These are phyloP conservation scores for Agarophyton chilense DNA, from an alignment of 23 red algal species.

Conservation along the genomic window DNA sequence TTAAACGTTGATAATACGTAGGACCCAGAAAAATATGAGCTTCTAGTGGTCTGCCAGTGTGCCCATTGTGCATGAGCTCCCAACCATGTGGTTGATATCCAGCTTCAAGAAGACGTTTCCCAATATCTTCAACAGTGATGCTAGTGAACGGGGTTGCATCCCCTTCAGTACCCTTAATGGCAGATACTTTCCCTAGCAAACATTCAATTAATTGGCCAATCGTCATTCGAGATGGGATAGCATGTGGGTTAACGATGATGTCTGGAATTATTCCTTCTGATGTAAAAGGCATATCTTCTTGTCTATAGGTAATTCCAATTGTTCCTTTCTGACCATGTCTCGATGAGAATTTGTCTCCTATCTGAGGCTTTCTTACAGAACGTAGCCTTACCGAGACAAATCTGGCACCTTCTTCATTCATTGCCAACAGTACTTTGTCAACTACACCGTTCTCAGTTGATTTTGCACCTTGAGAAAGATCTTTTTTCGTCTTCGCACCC, in stretches of 20 bases:
- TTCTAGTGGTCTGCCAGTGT: conserved; percentile 93
- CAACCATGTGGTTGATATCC: conserved; percentile 99
- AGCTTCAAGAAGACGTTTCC: conserved; percentile 45
- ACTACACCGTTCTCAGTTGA: conserved; percentile 93
- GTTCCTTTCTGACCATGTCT: conserved; percentile 99
- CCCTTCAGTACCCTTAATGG: conserved; percentile 91
- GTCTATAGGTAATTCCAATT: conserved; percentile 87
- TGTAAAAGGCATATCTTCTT: conserved; percentile 99
- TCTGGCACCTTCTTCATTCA: conserved; percentile 83
- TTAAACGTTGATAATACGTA: conserved; percentile 98
- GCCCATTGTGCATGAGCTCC: conserved; percentile 97
- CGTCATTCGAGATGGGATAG: conserved; percentile 98
- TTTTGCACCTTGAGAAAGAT: conserved; percentile 88
- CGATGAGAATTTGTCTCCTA: conserved; percentile 99
- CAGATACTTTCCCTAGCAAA: conserved; percentile 90
- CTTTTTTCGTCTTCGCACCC: conserved; percentile 87
- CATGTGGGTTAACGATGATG: conserved; percentile 99
- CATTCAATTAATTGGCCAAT: conserved; percentile 98
- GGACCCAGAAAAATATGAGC: conserved; percentile 97
- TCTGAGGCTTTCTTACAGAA: conserved; percentile 90
- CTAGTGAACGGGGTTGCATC: conserved; percentile 96
- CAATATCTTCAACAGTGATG: conserved; percentile 93
- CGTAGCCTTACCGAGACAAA: conserved; percentile 93
- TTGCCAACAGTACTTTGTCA: conserved; percentile 94
- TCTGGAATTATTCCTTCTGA: conserved; percentile 96